These are phyloP conservation scores for Fusarium poae DNA, from an alignment of 2,329 filamentous ascomycete species.

Conservation along the genomic window DNA sequence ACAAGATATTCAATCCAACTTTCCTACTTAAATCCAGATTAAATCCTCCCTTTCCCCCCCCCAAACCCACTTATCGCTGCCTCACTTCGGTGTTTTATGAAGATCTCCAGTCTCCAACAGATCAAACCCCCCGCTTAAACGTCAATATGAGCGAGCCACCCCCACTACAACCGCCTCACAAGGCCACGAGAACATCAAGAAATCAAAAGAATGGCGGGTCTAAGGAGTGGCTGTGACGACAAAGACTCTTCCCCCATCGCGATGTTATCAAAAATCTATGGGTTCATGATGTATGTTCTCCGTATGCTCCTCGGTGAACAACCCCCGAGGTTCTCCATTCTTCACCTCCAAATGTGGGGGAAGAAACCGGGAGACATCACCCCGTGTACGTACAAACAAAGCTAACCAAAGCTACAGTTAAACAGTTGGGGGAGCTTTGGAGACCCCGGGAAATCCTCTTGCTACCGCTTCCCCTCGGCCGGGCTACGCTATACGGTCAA, in stretches of 20 bases:
- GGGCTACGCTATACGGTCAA: conserved; percentile 41
- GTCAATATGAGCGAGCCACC: conserved; percentile 47
- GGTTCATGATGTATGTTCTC: background rate
- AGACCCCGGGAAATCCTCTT: conserved; percentile 55
- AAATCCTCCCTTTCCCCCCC: conserved; percentile 8
- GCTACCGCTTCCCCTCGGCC: conserved; percentile 49
- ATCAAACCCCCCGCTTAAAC: conserved; percentile 35
- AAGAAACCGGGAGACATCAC: conserved; percentile 44
- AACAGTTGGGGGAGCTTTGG: conserved; percentile 28
- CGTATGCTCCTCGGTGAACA: conserved; percentile 25
- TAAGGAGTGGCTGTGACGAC: conserved; percentile 30
- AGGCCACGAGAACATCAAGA: conserved; percentile 17
- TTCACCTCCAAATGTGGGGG: conserved; percentile 42
- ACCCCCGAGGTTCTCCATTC: conserved; percentile 32
- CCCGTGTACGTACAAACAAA: conserved; percentile 21
- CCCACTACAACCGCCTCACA: conserved; percentile 37
- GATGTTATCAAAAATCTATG: conserved; percentile 1
- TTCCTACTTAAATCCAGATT: background rate
- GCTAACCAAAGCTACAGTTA: background rate
- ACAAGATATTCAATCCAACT: conserved; percentile 4
- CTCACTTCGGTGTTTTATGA: conserved; percentile 38
- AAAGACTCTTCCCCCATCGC: conserved; percentile 6
- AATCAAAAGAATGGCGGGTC: conserved; percentile 27
- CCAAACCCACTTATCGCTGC: conserved; percentile 27
- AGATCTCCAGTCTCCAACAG: conserved; percentile 13